Evolutionary conservation across 768 basidiomycete genomes (phyloP).

Genomic region (Neoboletus magnificus): DNA sequence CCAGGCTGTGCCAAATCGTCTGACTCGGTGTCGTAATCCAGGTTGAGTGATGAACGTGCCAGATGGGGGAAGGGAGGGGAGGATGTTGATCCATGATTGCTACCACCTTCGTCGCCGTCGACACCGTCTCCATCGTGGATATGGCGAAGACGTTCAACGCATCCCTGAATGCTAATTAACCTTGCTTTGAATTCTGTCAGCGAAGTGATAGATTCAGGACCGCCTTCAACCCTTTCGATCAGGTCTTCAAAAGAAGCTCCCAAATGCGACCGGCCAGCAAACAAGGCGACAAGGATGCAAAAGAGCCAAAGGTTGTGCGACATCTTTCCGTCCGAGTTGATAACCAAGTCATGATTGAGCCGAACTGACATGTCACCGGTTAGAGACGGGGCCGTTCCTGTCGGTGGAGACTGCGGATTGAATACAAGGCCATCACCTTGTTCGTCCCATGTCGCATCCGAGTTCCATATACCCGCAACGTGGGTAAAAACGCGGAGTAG

Average conservation of each 20-base stretch:
- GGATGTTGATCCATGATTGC: constrained; percentile 23
- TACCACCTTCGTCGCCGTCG: constrained; percentile 18
- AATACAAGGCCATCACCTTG: constrained; percentile 23
- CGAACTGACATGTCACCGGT: constrained; percentile 10
- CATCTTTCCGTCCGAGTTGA: constrained; percentile 51
- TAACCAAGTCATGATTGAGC: constrained; percentile 27
- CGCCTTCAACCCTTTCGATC: constrained; percentile 10
- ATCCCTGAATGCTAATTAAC: constrained; percentile 26
- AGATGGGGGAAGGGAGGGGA: constrained; percentile 22
- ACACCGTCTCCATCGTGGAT: constrained; percentile 13
- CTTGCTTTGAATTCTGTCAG: constrained; percentile 22
- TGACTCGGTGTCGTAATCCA: constrained; percentile 20
- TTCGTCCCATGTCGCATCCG: constrained; percentile 27
- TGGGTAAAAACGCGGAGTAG: constrained; percentile 19
- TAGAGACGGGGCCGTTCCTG: constrained; percentile 12
- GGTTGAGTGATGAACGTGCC: constrained; percentile 6
- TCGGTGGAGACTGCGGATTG: constrained; percentile 22
- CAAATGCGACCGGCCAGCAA: constrained; percentile 11
- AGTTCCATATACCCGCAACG: constrained; percentile 21
- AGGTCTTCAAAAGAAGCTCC: constrained; percentile 14
- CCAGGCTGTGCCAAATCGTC: constrained; percentile 16
- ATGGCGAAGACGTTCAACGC: constrained; percentile 17
- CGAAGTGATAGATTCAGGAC: constrained; percentile 10
- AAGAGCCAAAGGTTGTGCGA: constrained; percentile 51
- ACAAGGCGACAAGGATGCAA: constrained; percentile 32